These are phyloP conservation scores for Microthlaspi erraticum DNA, from an alignment of 345 rosid genomes.

Conservation along the genomic window DNA sequence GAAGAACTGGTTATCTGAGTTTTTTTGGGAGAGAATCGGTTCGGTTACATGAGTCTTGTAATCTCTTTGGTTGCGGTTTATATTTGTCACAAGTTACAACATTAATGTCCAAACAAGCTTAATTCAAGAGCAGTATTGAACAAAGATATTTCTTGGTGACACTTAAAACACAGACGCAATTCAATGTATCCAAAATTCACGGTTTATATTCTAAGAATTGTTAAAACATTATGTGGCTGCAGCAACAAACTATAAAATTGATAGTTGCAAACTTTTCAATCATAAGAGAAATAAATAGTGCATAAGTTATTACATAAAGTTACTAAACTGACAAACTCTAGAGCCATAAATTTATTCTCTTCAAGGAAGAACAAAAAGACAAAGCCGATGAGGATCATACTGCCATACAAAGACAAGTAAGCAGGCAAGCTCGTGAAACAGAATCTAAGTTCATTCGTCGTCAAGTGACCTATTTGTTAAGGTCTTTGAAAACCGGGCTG, in stretches of 20 bases:
- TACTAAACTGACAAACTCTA: constrained; percentile 16
- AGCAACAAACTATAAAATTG: neutral
- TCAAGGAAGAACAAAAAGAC: neutral
- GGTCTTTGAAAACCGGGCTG: constrained; percentile 83
- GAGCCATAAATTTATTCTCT: constrained; percentile 18
- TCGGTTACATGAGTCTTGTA: constrained; percentile 7
- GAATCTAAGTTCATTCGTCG: neutral
- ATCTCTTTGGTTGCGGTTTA: neutral
- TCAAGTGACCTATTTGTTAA: constrained; percentile 53
- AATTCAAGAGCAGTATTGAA: neutral
- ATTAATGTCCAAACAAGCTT: neutral
- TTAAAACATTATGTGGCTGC: neutral
- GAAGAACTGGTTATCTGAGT: neutral
- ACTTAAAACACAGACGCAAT: neutral
- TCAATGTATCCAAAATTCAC: neutral
- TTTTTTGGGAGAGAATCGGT: neutral
- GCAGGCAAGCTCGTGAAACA: constrained; percentile 11
- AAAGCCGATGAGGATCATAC: constrained; percentile 18
- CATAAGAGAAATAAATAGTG: neutral
- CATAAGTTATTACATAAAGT: neutral
- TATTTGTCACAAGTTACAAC: neutral
- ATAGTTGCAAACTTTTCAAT: neutral
- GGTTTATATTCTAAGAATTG: neutral
- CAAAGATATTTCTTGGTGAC: neutral
- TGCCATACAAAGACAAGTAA: constrained; percentile 5